These are phyloP conservation scores for Dillenia suffruticosa DNA, from an alignment of 164 flowering plant genomes.

Conservation along the genomic window DNA sequence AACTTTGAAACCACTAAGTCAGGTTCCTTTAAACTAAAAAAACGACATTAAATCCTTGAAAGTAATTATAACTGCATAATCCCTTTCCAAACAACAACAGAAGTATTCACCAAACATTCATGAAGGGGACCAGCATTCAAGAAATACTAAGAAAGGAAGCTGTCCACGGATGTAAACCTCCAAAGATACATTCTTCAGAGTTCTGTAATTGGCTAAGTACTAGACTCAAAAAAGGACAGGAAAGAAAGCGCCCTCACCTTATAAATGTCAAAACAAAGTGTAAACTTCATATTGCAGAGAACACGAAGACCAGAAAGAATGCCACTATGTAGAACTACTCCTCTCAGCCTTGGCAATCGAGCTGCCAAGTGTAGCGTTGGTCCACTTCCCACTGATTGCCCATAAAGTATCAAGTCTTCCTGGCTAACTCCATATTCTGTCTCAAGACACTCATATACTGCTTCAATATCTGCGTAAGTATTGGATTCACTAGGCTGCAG, in stretches of 20 bases:
- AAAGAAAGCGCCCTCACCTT: constrained; percentile 40
- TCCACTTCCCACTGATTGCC: constrained; percentile 99
- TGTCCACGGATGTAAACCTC: too few species aligned
- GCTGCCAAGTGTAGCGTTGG: constrained; percentile 98
- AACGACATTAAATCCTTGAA: too few species aligned
- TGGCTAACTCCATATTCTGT: constrained; percentile 87
- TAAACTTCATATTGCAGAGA: constrained; percentile 71
- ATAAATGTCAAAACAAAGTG: constrained; percentile 81
- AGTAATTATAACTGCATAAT: too few species aligned
- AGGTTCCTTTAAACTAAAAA: too few species aligned
- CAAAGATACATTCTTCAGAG: too few species aligned
- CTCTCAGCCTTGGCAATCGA: constrained; percentile 82
- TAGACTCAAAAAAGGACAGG: neutral
- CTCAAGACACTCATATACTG: constrained; percentile 87
- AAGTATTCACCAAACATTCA: too few species aligned
- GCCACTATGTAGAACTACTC: constrained; percentile 94
- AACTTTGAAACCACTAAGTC: too few species aligned
- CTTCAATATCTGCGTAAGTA: constrained; percentile 98
- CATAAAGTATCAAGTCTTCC: constrained; percentile 83
- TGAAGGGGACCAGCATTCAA: too few species aligned
- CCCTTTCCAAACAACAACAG: too few species aligned
- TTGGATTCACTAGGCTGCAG: constrained; percentile 89
- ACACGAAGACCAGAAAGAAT: constrained; percentile 97
- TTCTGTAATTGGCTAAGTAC: too few species aligned
- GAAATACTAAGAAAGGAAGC: too few species aligned